These are phyloP conservation scores for Serendipita sp. DNA, from an alignment of 1,284 basidiomycete species.

Conservation along the genomic window DNA sequence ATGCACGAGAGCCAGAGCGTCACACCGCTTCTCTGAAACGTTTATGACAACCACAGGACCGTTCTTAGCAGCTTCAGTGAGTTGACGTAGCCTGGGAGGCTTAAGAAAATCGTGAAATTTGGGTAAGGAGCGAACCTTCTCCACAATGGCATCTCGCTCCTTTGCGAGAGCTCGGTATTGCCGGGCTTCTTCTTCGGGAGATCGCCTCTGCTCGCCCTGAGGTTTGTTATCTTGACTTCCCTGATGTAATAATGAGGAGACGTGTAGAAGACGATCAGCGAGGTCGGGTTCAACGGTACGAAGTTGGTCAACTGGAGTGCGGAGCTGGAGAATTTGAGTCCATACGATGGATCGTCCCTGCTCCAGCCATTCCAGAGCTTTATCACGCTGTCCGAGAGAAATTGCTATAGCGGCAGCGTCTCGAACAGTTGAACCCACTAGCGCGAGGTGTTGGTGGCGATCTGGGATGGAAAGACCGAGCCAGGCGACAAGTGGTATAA, in stretches of 20 bases:
- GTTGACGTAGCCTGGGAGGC: conserved; percentile 13
- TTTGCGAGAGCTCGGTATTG: conserved; percentile 6
- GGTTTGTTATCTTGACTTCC: conserved; percentile 10
- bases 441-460: background rate
- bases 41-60: conserved; percentile 24
- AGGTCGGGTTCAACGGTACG: conserved; percentile 14
- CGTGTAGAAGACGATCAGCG: conserved; percentile 14
- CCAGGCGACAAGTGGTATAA: conserved; percentile 9
- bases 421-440: background rate
- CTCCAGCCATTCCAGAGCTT: conserved; percentile 19
- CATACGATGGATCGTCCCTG: conserved; percentile 20
- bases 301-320: conserved; percentile 21
- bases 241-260: conserved; percentile 17
- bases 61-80: conserved; percentile 15
- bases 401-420: conserved; percentile 6
- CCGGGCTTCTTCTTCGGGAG: conserved; percentile 6
- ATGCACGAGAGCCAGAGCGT: conserved; percentile 19
- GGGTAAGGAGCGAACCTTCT: conserved; percentile 6
- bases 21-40: conserved; percentile 16
- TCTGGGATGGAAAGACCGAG: background rate
- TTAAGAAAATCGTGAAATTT: conserved; percentile 10
- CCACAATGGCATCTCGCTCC: conserved; percentile 6
- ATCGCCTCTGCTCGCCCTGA: conserved; percentile 17
- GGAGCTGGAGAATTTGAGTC: conserved; percentile 21
- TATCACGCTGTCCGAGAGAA: background rate